Conservation (phyloP, 1,284 basidiomycete species). For the Leccinum griseonigrum region DNA sequence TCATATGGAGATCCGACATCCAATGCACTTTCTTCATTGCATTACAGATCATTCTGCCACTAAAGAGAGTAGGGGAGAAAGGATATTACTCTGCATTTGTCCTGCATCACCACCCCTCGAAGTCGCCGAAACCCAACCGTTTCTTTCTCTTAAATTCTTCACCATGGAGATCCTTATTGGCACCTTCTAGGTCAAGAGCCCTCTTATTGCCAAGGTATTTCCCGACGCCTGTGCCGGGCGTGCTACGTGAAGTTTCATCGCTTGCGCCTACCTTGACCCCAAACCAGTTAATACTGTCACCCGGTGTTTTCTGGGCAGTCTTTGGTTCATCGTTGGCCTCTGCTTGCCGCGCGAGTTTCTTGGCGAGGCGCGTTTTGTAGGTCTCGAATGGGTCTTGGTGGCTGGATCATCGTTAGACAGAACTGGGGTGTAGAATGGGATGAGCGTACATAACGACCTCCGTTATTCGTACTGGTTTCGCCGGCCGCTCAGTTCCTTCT, state of each 20-base stretch:
- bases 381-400: constrained; percentile 87
- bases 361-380: constrained; percentile 73
- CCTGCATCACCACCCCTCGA: constrained; percentile 62
- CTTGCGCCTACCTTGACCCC: constrained; percentile 68
- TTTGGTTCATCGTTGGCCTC: constrained; percentile 38
- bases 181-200: constrained; percentile 32
- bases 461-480: constrained; percentile 77
- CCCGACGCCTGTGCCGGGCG: constrained; percentile 43
- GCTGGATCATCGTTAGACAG: constrained; percentile 34
- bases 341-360: constrained; percentile 69
- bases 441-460: constrained; percentile 69
- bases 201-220: constrained; percentile 66
- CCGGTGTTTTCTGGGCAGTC: constrained; percentile 41
- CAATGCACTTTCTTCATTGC: constrained; percentile 3
- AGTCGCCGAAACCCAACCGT: constrained; percentile 78
- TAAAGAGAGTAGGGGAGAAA: constrained; percentile 1
- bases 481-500: constrained; percentile 83
- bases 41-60: constrained; percentile 6
- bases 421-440: neutral
- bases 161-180: constrained; percentile 5
- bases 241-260: constrained; percentile 31
- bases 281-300: constrained; percentile 80
- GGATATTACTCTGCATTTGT: neutral
- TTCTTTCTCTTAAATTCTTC: constrained; percentile 68
- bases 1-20: neutral